Percentiles rank a stretch among this genome's conserved stretches.
Evolutionary conservation across 441 rosid genomes (phyloP).

Genomic region (Syzygium syzygioides): DNA sequence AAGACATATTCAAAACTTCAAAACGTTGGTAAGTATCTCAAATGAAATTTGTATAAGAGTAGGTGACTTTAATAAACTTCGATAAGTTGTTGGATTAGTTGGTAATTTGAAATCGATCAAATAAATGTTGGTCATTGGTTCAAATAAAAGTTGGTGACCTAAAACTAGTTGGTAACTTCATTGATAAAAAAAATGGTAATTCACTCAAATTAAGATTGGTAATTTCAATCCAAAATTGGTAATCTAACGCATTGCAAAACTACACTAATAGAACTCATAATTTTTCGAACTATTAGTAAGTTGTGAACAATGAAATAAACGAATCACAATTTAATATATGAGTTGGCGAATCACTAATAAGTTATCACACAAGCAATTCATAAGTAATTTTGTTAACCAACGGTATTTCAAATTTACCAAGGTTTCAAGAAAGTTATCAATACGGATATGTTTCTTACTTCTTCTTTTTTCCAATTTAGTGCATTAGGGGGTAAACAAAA

Average conservation of each 20-base stretch:
- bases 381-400: background rate
- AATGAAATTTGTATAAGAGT: background rate
- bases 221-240: background rate
- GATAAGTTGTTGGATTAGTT: background rate
- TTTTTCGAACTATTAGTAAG: background rate
- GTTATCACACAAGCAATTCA: background rate
- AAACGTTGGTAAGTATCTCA: background rate
- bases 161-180: background rate
- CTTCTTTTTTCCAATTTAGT: background rate
- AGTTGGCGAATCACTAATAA: background rate
- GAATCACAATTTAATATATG: background rate
- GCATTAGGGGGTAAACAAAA: background rate
- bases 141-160: background rate
- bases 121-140: background rate
- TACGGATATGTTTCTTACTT: background rate
- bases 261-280: background rate
- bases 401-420: background rate
- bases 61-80: background rate
- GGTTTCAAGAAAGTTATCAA: background rate
- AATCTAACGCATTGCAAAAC: background rate
- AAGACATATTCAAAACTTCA: background rate
- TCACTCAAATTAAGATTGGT: background rate
- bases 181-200: background rate
- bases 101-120: background rate
- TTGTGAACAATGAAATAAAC: background rate